Base-by-base conservation (phyloP, 345 rosid species). In the Psidium friedrichsthalianum region DNA sequence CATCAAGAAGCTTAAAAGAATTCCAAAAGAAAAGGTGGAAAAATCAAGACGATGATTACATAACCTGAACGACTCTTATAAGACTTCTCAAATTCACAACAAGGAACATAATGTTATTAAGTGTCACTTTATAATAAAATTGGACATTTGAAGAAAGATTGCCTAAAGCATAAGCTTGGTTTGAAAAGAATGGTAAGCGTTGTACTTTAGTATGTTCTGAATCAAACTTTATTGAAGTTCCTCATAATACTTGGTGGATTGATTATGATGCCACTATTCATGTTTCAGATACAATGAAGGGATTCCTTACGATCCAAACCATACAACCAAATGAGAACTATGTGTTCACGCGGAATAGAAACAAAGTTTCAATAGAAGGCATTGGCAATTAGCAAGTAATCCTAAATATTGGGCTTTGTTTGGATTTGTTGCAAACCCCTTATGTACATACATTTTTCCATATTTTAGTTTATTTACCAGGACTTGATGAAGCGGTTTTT, bases 231-330 rank as follows among this genome's bases (percentile, higher is more conserved):
- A 29, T 14, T 83, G 25, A 49, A 49, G 51, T 49, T 49, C 2
- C 51, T 49, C 51, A 11, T 49, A 49, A 10, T 49, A 49, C 51
- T 10, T 11, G 12, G 3, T 49, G 51, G 51, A 49, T 49, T 49
- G 51, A 49, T 49, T 11, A 11, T 49, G 13, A 52, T 51, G 24
- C 29, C 24, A 86, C 69, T 8, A 51, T 47, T 85, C 59, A 61
- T 83, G 82, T 88, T 74, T 85, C 57, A 32, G 83, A 83, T 58
- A 56, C 5, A 15, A 88, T 87, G 85, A 20, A 64, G 51, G 83
- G 85, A 87, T 89, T 57, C 51, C 51, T 49, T 49, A 1, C 12
- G 12, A 49, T 49, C 51, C 12, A 49, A 49, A 49, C 12, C 12
- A 10, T 49, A 87, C 85, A 81, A 5, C 83, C 51, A 87, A 84